Conservation (phyloP, 352 stramenopile genomes). For the Pythium folliculosum region DNA sequence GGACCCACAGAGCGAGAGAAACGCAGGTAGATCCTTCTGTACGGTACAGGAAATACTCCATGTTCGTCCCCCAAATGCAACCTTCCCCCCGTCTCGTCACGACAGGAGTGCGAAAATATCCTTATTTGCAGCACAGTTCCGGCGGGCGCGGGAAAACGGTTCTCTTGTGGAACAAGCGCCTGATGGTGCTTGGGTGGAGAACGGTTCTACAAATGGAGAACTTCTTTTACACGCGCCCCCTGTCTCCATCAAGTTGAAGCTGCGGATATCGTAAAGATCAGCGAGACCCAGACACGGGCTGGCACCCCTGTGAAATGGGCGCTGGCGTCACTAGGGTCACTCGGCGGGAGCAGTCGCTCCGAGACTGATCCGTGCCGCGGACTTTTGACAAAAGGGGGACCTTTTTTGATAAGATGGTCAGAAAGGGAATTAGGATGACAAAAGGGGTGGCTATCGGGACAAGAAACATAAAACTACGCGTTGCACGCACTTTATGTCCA, state of each 20-base stretch:
- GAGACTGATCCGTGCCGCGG: background rate
- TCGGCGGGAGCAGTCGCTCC: background rate
- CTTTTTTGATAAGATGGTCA: too few relatives aligned
- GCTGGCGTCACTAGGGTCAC: conserved; percentile 10
- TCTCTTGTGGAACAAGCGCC: background rate
- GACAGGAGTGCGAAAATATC: background rate
- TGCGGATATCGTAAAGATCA: background rate
- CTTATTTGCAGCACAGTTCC: background rate
- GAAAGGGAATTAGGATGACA: too few relatives aligned
- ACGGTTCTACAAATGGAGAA: background rate
- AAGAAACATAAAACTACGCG: too few relatives aligned
- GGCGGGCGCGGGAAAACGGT: background rate
- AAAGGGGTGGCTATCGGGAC: too few relatives aligned
- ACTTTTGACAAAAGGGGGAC: too few relatives aligned
- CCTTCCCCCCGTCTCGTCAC: background rate
- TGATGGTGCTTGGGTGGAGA: background rate
- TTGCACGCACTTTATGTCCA: too few relatives aligned
- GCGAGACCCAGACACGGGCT: background rate
- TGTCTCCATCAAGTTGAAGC: conserved; percentile 12
- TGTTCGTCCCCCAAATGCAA: background rate
- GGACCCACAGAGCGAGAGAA: background rate
- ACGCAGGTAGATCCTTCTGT: background rate
- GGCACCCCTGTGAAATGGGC: background rate
- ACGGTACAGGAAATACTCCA: conserved; percentile 1
- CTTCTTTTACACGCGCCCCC: too few relatives aligned